phyloP scores from a whole-genome alignment of 371 early-diverging fungal species.

The Thermomucor indicae-seudaticae region DNA sequence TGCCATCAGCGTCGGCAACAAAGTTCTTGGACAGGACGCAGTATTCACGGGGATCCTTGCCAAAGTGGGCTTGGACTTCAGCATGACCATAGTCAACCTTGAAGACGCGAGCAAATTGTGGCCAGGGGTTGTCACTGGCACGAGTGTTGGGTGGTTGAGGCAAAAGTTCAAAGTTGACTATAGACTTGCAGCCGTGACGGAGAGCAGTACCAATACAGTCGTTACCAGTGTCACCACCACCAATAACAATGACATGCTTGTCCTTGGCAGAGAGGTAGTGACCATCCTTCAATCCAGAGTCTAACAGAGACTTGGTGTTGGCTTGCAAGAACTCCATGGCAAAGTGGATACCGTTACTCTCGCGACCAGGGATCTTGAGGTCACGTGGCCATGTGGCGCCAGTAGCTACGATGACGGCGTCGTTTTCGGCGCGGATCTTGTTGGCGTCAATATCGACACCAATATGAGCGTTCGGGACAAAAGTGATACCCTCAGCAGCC shows the following conservation, averaged over 20 bases:
- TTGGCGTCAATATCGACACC: slow-evolving; percentile 77
- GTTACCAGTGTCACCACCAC: slow-evolving; percentile 97
- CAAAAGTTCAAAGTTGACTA: slow-evolving; percentile 94
- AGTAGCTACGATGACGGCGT: slow-evolving; percentile 86
- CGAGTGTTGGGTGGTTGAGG: slow-evolving; percentile 85
- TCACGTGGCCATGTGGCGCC: slow-evolving; percentile 98
- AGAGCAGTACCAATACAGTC: slow-evolving; percentile 95
- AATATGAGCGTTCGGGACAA: slow-evolving; percentile 82
- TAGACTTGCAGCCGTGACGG: slow-evolving; percentile 87
- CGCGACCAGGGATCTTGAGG: slow-evolving; percentile 82
- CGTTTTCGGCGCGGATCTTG: slow-evolving; percentile 61
- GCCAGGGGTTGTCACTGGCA: slow-evolving; percentile 94
- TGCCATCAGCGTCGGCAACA: slow-evolving; percentile 77
- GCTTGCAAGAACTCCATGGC: slow-evolving; percentile 96
- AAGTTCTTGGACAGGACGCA: slow-evolving; percentile 92
- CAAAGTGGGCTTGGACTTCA: slow-evolving; percentile 83
- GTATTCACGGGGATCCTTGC: slow-evolving; percentile 93
- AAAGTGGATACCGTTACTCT: slow-evolving; percentile 89
- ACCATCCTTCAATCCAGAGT: slow-evolving; percentile 69
- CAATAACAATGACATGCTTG: slow-evolving; percentile 94
- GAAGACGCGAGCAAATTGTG: slow-evolving; percentile 91
- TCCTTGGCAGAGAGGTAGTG: slow-evolving; percentile 82
- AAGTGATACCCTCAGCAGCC: slow-evolving; percentile 87
- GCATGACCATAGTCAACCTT: slow-evolving; percentile 95
- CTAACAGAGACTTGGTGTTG: slow-evolving; percentile 84